Percentiles rank a stretch among this genome's conserved stretches.
Conservation (phyloP, 202 grass and related monocot species). For the Saccharum hybrid region DNA sequence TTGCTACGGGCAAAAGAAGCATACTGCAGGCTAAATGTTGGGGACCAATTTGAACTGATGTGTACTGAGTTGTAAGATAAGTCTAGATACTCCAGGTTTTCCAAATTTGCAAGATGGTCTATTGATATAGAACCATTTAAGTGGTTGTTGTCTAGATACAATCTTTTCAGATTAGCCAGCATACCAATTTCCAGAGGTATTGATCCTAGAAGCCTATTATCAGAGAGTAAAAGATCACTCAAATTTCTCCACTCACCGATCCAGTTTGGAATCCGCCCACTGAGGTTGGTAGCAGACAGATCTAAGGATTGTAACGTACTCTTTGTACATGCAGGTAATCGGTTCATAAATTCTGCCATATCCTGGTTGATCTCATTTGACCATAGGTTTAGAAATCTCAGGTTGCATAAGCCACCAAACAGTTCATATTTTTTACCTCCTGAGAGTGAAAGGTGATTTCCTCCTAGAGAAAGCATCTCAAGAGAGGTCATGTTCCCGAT, state of each 20-base stretch:
- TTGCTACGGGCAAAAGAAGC: background rate
- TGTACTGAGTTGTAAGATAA: slow-evolving; percentile 16
- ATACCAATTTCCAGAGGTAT: slow-evolving; percentile 32
- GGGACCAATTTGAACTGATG: slow-evolving; percentile 26
- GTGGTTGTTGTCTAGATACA: slow-evolving; percentile 12
- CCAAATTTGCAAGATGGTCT: slow-evolving; percentile 29
- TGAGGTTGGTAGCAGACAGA: slow-evolving; percentile 24
- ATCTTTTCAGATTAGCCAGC: background rate
- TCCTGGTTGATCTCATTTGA: background rate
- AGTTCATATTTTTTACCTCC: background rate
- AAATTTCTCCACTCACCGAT: slow-evolving; percentile 24
- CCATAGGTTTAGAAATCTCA: slow-evolving; percentile 15
- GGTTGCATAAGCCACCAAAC: slow-evolving; percentile 39
- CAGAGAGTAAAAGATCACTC: slow-evolving; percentile 13
- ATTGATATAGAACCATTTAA: slow-evolving; percentile 25
- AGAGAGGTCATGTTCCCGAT: slow-evolving; percentile 33
- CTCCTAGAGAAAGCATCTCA: background rate
- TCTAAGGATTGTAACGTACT: slow-evolving; percentile 27
- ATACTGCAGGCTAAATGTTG: background rate
- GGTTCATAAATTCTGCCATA: slow-evolving; percentile 18
- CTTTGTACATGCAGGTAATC: background rate
- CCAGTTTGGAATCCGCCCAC: slow-evolving; percentile 42
- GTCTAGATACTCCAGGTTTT: background rate
- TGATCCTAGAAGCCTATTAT: slow-evolving; percentile 39
- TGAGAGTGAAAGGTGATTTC: background rate